phyloP scores from a whole-genome alignment of 1,284 basidiomycete genomes.

The Apiotrichum akiyoshidainum region DNA sequence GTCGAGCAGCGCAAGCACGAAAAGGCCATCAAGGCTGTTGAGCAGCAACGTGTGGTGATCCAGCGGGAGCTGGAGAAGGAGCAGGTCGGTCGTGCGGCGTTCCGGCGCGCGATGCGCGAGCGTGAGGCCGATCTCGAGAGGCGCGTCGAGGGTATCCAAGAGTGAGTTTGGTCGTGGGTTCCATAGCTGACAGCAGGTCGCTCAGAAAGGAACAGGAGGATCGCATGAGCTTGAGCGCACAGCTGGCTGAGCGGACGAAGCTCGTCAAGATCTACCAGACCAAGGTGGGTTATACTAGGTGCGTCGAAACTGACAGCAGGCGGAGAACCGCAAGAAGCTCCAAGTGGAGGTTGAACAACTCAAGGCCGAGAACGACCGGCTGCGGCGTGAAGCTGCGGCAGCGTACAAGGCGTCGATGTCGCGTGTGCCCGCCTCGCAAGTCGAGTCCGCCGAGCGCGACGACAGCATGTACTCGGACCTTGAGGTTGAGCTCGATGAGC shows the following conservation, averaged over 20 bases:
- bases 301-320: slow-evolving; percentile 14
- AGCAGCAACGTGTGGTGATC: slow-evolving; percentile 22
- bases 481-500: slow-evolving; percentile 4
- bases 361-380: slow-evolving; percentile 7
- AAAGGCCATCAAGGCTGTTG: slow-evolving; percentile 14
- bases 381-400: background rate
- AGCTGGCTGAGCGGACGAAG: slow-evolving; percentile 28
- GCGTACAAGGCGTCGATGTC: background rate
- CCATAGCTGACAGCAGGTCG: slow-evolving; percentile 3
- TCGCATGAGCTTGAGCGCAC: slow-evolving; percentile 11
- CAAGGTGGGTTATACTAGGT: slow-evolving; percentile 21
- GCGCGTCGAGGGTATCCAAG: slow-evolving; percentile 13
- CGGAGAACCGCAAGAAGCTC: slow-evolving; percentile 28
- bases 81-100: slow-evolving; percentile 17
- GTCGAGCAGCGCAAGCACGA: slow-evolving; percentile 17
- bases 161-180: slow-evolving; percentile 13
- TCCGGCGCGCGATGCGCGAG: slow-evolving; percentile 23
- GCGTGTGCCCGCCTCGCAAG: background rate
- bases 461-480: background rate
- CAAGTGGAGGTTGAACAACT: slow-evolving; percentile 27
- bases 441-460: background rate
- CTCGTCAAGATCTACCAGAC: slow-evolving; percentile 24
- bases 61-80: slow-evolving; percentile 29
- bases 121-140: slow-evolving; percentile 21
- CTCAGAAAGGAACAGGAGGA: slow-evolving; percentile 19